These are phyloP conservation scores for Cyathus striatus DNA, from an alignment of 768 basidiomycete genomes.

Conservation along the genomic window DNA sequence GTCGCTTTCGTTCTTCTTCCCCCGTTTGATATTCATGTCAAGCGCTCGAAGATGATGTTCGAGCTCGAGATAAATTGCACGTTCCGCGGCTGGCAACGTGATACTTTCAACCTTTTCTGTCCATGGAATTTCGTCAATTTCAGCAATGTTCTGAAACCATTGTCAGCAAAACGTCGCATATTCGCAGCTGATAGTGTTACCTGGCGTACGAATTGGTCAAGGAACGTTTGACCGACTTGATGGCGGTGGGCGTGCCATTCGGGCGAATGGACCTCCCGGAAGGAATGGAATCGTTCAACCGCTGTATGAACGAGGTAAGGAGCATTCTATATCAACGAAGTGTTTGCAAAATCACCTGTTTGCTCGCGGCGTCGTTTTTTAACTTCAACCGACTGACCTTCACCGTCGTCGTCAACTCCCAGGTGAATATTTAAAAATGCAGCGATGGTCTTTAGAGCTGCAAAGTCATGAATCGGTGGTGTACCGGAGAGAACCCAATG, in stretches of 20 bases:
- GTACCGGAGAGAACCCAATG: slow-evolving; percentile 98
- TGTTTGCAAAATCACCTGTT: slow-evolving; percentile 51
- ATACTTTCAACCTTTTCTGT: slow-evolving; percentile 58
- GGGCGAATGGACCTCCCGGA: slow-evolving; percentile 87
- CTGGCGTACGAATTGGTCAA: slow-evolving; percentile 82
- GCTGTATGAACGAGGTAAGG: no score
- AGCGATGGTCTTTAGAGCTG: slow-evolving; percentile 84
- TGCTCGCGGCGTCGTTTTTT: slow-evolving; percentile 82
- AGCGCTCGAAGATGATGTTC: slow-evolving; percentile 89
- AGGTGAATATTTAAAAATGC: slow-evolving; percentile 88
- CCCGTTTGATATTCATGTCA: slow-evolving; percentile 75
- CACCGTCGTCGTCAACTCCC: slow-evolving; percentile 85
- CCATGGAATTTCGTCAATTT: slow-evolving; percentile 94
- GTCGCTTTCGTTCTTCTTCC: slow-evolving; percentile 72
- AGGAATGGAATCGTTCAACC: slow-evolving; percentile 93
- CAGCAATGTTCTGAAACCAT: slow-evolving; percentile 74
- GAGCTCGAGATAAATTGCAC: slow-evolving; percentile 90
- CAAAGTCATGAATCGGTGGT: slow-evolving; percentile 89
- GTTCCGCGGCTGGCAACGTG: slow-evolving; percentile 85
- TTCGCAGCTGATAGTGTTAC: slow-evolving; percentile 30
- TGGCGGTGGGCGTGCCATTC: slow-evolving; percentile 93
- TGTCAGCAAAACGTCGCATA: slow-evolving; percentile 4
- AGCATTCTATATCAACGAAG: no score
- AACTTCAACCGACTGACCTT: slow-evolving; percentile 67
- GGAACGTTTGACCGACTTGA: slow-evolving; percentile 73